phyloP scores from a whole-genome alignment of 140 eudicot species.

The Flaveria floridana region DNA sequence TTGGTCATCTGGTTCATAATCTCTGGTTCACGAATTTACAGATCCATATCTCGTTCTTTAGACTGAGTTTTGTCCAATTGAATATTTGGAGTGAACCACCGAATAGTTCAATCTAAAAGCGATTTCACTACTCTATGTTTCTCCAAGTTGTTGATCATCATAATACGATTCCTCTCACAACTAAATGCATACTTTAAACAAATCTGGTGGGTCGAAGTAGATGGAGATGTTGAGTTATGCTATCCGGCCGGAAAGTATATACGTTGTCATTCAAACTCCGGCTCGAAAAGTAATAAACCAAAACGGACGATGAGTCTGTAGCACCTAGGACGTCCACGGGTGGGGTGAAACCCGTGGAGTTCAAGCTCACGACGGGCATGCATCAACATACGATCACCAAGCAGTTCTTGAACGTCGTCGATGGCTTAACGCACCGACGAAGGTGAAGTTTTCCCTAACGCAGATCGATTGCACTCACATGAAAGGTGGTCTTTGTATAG shows the following conservation, averaged over 20 bases:
- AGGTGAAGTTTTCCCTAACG: slow-evolving; percentile 60
- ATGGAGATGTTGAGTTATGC: slow-evolving; percentile 64
- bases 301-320: slow-evolving; percentile 49
- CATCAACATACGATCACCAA: slow-evolving; percentile 55
- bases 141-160: too few species aligned
- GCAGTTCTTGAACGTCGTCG: slow-evolving; percentile 34
- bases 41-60: too few species aligned
- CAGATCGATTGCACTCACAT: slow-evolving; percentile 92
- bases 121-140: too few species aligned
- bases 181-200: slow-evolving; percentile 66
- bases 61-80: too few species aligned
- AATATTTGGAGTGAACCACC: too few species aligned
- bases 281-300: slow-evolving; percentile 54
- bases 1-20: too few species aligned
- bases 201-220: slow-evolving; percentile 88
- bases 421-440: slow-evolving; percentile 42
- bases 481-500: slow-evolving; percentile 78
- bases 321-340: slow-evolving; percentile 59
- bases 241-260: slow-evolving; percentile 74
- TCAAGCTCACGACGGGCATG: slow-evolving; percentile 49
- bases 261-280: slow-evolving; percentile 61
- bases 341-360: slow-evolving; percentile 77
- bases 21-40: too few species aligned
- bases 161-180: too few species aligned
- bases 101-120: too few species aligned